Evolutionary conservation across 768 basidiomycete species (phyloP).

Genomic region (Cystofilobasidium ferigula): DNA sequence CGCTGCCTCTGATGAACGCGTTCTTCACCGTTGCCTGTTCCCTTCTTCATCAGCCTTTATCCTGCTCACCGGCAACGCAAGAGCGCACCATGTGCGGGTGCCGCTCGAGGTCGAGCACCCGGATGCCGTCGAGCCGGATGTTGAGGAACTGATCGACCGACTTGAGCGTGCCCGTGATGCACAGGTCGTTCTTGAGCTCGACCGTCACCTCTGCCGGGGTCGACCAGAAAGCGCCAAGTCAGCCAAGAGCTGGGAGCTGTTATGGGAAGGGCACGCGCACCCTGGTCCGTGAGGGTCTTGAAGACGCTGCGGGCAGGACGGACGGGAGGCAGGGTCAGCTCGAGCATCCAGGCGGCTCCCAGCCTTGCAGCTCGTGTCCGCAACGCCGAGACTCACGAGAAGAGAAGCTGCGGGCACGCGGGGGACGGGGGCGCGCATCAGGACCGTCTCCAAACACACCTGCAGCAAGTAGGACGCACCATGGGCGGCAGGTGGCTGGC

Average conservation of each 20-base stretch:
- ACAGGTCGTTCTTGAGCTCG: constrained; percentile 96
- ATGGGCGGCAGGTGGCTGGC: background rate
- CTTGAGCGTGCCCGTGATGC: constrained; percentile 87
- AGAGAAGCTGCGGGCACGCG: constrained; percentile 29
- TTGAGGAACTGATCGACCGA: constrained; percentile 96
- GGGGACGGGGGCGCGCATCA: background rate
- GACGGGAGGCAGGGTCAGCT: background rate
- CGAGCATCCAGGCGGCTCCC: background rate
- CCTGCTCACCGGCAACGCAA: too few species aligned
- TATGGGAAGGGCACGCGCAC: constrained; percentile 43
- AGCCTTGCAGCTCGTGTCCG: background rate
- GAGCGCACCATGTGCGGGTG: constrained; percentile 88
- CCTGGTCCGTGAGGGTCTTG: constrained; percentile 96
- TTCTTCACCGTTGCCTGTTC: constrained; percentile 93
- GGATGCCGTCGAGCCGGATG: constrained; percentile 88
- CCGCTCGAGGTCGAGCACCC: constrained; percentile 76
- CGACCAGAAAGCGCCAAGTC: background rate
- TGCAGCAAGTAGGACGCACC: background rate
- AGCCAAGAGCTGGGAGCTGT: background rate
- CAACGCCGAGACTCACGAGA: constrained; percentile 30
- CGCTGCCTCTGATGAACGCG: constrained; percentile 96
- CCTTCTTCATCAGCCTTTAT: background rate
- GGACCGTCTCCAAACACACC: background rate
- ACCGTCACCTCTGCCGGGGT: constrained; percentile 41
- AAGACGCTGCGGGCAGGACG: constrained; percentile 71